Evolutionary conservation across 805 yeast species (phyloP).

Genomic region (Saccharomycopsis sp.): DNA sequence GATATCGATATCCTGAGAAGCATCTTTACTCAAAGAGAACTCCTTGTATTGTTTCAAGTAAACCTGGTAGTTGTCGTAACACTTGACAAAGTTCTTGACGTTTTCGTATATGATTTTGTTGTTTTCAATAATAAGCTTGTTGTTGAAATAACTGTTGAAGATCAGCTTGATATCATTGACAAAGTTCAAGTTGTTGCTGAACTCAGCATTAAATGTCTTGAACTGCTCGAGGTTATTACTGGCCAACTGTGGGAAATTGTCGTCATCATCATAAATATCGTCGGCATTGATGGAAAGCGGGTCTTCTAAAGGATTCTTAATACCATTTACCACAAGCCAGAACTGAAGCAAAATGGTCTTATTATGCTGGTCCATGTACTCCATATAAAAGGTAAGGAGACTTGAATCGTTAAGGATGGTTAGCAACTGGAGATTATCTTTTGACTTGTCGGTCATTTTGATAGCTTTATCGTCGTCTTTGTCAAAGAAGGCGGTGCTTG

Average conservation of each 20-base stretch:
- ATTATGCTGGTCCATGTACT: slow-evolving; percentile 47
- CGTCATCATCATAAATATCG: slow-evolving; percentile 20
- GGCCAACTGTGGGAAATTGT: not conserved
- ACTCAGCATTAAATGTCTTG: slow-evolving; percentile 10
- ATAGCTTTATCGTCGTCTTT: slow-evolving; percentile 4
- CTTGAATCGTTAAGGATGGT: slow-evolving; percentile 45
- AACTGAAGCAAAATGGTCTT: slow-evolving; percentile 46
- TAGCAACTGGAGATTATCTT: slow-evolving; percentile 28
- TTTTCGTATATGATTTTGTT: slow-evolving; percentile 20
- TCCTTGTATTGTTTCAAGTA: slow-evolving; percentile 22
- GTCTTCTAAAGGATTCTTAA: slow-evolving; percentile 67
- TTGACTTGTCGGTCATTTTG: not conserved
- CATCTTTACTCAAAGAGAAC: slow-evolving; percentile 7
- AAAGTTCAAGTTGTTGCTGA: slow-evolving; percentile 9
- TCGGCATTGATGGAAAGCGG: slow-evolving; percentile 15
- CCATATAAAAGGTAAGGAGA: slow-evolving; percentile 43
- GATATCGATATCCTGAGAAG: not conserved
- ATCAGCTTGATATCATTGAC: slow-evolving; percentile 19
- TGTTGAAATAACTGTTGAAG: slow-evolving; percentile 18
- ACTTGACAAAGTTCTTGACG: slow-evolving; percentile 16
- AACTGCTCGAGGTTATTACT: slow-evolving; percentile 8
- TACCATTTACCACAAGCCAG: slow-evolving; percentile 60
- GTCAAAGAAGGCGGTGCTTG: not conserved
- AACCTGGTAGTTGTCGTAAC: slow-evolving; percentile 15
- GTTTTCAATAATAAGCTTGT: slow-evolving; percentile 17